Percentiles rank a stretch among this genome's conserved stretches.
Evolutionary conservation across 2,329 filamentous ascomycete genomes (phyloP).

Genomic region (Xylariomycetidae sp.): DNA sequence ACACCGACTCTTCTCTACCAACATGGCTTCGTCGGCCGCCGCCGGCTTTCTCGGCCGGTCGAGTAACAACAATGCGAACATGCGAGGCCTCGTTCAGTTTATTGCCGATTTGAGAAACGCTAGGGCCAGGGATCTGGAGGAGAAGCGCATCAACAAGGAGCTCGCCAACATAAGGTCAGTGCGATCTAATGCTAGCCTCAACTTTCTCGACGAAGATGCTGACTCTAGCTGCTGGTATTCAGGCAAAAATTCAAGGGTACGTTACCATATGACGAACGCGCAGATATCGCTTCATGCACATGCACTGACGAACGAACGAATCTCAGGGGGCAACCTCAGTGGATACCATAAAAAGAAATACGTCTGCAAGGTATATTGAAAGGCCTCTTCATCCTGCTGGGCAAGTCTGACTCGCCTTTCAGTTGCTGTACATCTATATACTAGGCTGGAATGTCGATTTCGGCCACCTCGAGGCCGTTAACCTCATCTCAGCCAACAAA

Average conservation of each 20-base stretch:
- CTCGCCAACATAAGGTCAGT: conserved; percentile 86
- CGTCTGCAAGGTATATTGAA: conserved; percentile 75
- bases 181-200: background rate
- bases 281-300: background rate
- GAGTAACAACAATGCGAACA: conserved; percentile 60
- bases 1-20: conserved; percentile 18
- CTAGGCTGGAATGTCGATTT: conserved; percentile 99
- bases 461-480: conserved; percentile 95
- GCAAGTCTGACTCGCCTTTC: conserved; percentile 19
- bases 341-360: conserved; percentile 99
- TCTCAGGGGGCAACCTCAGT: conserved; percentile 73
- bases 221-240: conserved; percentile 12
- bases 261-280: conserved; percentile 6
- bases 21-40: conserved; percentile 50
- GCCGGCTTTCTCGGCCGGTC: conserved; percentile 63
- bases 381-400: conserved; percentile 5
- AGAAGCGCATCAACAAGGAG: conserved; percentile 99
- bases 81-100: conserved; percentile 90
- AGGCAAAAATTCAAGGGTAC: conserved; percentile 90
- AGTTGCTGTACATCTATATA: conserved; percentile 97
- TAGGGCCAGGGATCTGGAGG: conserved; percentile 88
- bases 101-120: conserved; percentile 96
- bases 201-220: conserved; percentile 9
- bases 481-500: conserved; percentile 92
- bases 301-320: conserved; percentile 16